A percentile compares a stretch with the other conserved stretches of the same genome.
These are phyloP conservation scores for Chaetomium strumarium DNA, from an alignment of 2,329 filamentous ascomycete genomes.

Conservation along the genomic window DNA sequence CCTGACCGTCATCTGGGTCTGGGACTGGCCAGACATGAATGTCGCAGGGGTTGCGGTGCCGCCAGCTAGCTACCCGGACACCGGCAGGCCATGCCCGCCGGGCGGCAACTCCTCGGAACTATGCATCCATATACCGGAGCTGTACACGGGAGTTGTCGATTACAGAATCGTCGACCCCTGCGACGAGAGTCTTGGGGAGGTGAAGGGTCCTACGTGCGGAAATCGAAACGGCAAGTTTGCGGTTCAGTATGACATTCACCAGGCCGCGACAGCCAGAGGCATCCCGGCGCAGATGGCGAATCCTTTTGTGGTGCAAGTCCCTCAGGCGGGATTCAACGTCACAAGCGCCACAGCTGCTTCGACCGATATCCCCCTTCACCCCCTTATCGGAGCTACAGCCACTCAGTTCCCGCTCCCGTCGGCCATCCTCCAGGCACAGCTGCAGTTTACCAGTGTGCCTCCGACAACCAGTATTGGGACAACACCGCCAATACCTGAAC, in stretches of 20 bases:
- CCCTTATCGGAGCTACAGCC: constrained; percentile 14
- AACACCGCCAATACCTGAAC: neutral
- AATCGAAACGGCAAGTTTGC: constrained; percentile 24
- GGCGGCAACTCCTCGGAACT: constrained; percentile 26
- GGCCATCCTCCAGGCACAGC: neutral
- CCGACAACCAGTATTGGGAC: constrained; percentile 12
- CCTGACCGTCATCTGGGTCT: constrained; percentile 91
- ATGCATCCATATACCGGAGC: constrained; percentile 29
- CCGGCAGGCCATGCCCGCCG: constrained; percentile 4
- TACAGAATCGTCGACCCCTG: constrained; percentile 28
- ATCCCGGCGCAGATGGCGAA: constrained; percentile 41
- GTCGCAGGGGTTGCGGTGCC: constrained; percentile 31
- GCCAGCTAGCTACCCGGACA: constrained; percentile 15
- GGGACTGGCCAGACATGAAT: constrained; percentile 75
- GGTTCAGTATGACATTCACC: constrained; percentile 31
- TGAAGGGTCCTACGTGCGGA: constrained; percentile 34
- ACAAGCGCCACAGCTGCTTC: constrained; percentile 16
- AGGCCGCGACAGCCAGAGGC: constrained; percentile 39
- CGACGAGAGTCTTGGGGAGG: constrained; percentile 33
- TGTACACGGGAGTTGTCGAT: constrained; percentile 37
- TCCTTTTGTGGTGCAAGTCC: constrained; percentile 41
- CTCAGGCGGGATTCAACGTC: constrained; percentile 23
- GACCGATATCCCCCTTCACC: constrained; percentile 18
- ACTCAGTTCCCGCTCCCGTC: constrained; percentile 3
- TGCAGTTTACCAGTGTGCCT: constrained; percentile 3